Evolutionary conservation across 352 stramenopile genomes (phyloP).

Genomic region (Globisporangium cederbergense): DNA sequence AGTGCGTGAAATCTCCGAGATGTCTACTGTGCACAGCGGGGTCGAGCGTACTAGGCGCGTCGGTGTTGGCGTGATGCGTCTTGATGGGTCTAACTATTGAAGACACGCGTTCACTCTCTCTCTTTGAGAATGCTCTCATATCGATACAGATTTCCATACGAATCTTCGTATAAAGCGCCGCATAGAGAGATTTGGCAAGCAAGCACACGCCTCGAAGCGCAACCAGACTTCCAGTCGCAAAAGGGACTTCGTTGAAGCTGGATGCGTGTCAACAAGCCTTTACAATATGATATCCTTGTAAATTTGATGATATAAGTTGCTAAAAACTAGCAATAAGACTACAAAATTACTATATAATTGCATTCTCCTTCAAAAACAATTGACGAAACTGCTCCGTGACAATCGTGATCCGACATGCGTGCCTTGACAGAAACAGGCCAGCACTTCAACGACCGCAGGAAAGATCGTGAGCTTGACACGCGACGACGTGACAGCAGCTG

Average conservation of each 20-base stretch:
- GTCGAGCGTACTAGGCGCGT: background rate
- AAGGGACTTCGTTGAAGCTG: background rate
- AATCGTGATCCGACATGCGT: slow-evolving; percentile 2
- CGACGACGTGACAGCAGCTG: slow-evolving; percentile 1
- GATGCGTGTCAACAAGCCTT: background rate
- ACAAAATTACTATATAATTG: too few relatives aligned
- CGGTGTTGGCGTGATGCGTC: background rate
- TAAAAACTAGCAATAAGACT: too few relatives aligned
- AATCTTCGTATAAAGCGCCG: background rate
- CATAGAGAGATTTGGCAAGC: background rate
- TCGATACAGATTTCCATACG: background rate
- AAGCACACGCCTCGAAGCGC: too few relatives aligned
- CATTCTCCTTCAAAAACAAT: background rate
- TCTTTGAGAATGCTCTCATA: background rate
- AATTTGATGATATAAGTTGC: background rate
- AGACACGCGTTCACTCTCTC: background rate
- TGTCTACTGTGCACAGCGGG: background rate
- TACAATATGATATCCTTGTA: background rate
- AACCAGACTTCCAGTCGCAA: background rate
- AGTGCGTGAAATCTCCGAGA: too few relatives aligned
- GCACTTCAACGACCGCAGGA: background rate
- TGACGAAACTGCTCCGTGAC: background rate
- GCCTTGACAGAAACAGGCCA: background rate
- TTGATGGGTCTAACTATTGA: background rate
- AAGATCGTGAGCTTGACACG: slow-evolving; percentile 4